phyloP scores from a whole-genome alignment of 1,284 basidiomycete species.

The Irpex sp. region DNA sequence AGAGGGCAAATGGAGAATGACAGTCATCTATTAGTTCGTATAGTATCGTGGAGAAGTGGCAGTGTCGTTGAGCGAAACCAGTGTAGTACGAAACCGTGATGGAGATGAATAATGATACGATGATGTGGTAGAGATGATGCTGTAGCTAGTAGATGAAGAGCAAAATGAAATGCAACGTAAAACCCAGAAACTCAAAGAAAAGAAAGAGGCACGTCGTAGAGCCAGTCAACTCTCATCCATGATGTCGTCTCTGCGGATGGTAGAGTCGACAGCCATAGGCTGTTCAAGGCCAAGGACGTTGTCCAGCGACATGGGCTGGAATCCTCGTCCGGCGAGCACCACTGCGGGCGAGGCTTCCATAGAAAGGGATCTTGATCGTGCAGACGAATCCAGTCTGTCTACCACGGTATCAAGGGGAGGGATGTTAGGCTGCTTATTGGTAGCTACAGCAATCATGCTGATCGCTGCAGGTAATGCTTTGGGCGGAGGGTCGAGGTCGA shows the following conservation, averaged over 20 bases:
- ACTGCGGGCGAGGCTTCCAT: not conserved
- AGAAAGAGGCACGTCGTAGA: not conserved
- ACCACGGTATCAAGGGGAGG: not conserved
- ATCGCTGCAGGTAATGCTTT: not conserved
- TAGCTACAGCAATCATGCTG: not conserved
- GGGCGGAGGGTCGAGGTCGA: constrained; percentile 16
- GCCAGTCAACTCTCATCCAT: not conserved
- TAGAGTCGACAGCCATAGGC: not conserved
- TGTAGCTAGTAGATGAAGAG: not conserved
- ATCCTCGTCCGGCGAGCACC: not conserved
- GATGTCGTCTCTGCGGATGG: not conserved
- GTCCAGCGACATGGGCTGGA: not conserved
- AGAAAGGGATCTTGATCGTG: not conserved
- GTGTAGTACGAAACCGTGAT: no score
- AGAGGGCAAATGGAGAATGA: no score
- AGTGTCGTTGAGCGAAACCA: no score
- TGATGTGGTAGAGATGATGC: no score
- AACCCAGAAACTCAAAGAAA: not conserved
- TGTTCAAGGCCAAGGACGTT: not conserved
- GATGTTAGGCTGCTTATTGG: not conserved
- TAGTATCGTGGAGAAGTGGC: no score
- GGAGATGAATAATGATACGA: no score
- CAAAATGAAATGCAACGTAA: not conserved
- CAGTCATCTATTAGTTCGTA: no score
- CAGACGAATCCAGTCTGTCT: not conserved